phyloP scores from a whole-genome alignment of 768 basidiomycete species.

The Psilocybe cyanescens region DNA sequence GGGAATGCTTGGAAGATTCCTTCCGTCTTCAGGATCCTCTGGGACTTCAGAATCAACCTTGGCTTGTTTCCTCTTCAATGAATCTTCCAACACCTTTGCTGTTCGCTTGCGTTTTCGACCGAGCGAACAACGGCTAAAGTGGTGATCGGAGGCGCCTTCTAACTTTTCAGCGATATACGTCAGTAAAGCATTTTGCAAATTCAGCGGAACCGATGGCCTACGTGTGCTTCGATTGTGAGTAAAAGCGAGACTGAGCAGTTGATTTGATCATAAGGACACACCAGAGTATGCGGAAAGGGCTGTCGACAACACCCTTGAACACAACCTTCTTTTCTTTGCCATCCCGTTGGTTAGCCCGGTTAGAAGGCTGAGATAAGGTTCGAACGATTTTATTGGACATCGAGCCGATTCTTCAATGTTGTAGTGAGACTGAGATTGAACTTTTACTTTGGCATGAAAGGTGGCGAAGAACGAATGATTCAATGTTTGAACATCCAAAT shows the following conservation, averaged over 20 bases:
- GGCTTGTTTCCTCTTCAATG: conserved; percentile 22
- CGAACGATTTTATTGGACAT: conserved; percentile 55
- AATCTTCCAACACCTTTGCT: conserved; percentile 13
- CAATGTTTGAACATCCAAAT: too few species aligned
- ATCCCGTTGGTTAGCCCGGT: conserved; percentile 56
- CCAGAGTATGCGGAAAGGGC: conserved; percentile 75
- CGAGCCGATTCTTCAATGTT: not conserved
- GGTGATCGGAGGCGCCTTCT: conserved; percentile 52
- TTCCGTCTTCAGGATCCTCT: not conserved
- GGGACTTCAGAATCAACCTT: conserved; percentile 9
- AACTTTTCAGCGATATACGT: conserved; percentile 53
- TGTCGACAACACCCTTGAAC: conserved; percentile 74
- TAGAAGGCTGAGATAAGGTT: conserved; percentile 61
- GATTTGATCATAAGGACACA: conserved; percentile 30
- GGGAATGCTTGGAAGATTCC: not conserved
- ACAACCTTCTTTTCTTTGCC: conserved; percentile 60
- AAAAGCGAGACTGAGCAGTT: not conserved
- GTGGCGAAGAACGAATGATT: too few species aligned
- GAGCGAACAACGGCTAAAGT: conserved; percentile 31
- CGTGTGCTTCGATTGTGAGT: conserved; percentile 2
- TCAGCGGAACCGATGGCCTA: conserved; percentile 68
- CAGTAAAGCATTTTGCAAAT: conserved; percentile 65
- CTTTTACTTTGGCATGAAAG: not conserved
- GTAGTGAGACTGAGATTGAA: not conserved
- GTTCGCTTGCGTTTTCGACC: conserved; percentile 45